Conservation (phyloP, 2,329 filamentous ascomycete species). For the Diaporthe sp. region DNA sequence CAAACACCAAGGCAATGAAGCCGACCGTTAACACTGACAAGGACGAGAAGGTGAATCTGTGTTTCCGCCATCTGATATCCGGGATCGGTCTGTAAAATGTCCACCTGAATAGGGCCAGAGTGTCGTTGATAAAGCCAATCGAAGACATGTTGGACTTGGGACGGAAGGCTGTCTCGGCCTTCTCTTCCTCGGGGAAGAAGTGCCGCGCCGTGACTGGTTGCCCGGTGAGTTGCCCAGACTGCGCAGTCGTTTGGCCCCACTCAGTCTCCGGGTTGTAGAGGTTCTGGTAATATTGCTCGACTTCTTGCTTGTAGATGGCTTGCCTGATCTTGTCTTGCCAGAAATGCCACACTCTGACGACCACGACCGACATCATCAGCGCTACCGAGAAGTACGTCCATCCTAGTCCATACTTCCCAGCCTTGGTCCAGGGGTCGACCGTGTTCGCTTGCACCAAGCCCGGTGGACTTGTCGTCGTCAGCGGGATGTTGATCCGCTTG, state of each 20-base stretch:
- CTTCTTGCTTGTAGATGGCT: constrained; percentile 87
- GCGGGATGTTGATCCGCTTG: constrained; percentile 72
- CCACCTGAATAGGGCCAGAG: constrained; percentile 87
- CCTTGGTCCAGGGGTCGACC: constrained; percentile 83
- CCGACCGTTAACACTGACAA: constrained; percentile 79
- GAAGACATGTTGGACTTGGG: constrained; percentile 83
- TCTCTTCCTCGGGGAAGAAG: constrained; percentile 79
- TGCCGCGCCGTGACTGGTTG: constrained; percentile 67
- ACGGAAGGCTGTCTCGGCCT: constrained; percentile 70
- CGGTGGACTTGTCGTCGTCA: constrained; percentile 71
- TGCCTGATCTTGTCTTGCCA: constrained; percentile 96
- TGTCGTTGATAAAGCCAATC: constrained; percentile 81
- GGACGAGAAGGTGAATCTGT: constrained; percentile 84
- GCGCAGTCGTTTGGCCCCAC: constrained; percentile 60
- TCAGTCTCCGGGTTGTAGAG: constrained; percentile 66
- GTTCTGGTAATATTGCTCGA: constrained; percentile 74
- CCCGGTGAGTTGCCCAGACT: constrained; percentile 57
- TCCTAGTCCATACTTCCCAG: constrained; percentile 87
- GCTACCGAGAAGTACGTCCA: constrained; percentile 91
- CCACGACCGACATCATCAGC: constrained; percentile 75
- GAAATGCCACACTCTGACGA: constrained; percentile 85
- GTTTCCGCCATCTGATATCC: constrained; percentile 76
- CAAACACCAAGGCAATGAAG: constrained; percentile 77
- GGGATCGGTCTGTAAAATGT: constrained; percentile 91
- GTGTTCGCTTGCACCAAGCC: constrained; percentile 74